These are phyloP conservation scores for Ophiocytium majus DNA, from an alignment of 352 stramenopile species.

Conservation along the genomic window DNA sequence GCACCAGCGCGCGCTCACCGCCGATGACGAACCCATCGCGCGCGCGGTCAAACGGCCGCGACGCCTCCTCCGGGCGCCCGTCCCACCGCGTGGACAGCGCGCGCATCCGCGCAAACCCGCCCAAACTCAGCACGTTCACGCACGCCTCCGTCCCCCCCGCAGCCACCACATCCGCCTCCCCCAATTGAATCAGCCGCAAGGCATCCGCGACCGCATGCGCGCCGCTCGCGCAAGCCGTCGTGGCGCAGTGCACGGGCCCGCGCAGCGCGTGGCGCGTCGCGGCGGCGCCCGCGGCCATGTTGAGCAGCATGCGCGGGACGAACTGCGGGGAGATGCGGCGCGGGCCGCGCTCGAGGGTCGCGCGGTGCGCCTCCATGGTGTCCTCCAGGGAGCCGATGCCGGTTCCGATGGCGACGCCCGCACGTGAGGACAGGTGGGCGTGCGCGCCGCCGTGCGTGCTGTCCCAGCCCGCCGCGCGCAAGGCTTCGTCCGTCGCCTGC, in stretches of 20 bases:
- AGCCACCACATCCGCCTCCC: slow-evolving; percentile 89
- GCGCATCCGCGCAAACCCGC: slow-evolving; percentile 89
- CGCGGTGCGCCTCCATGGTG: slow-evolving; percentile 32
- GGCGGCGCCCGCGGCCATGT: slow-evolving; percentile 83
- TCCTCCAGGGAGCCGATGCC: slow-evolving; percentile 55
- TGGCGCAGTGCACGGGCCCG: slow-evolving; percentile 81
- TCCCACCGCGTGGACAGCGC: slow-evolving; percentile 73
- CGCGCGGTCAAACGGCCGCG: slow-evolving; percentile 88
- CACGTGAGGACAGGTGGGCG: slow-evolving; percentile 24
- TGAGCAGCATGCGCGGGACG: slow-evolving; percentile 83
- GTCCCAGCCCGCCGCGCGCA: slow-evolving; percentile 35
- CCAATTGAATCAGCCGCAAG: slow-evolving; percentile 65
- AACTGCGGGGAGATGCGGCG: slow-evolving; percentile 86
- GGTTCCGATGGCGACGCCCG: slow-evolving; percentile 49
- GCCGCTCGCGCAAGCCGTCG: slow-evolving; percentile 89
- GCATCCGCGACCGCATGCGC: slow-evolving; percentile 67
- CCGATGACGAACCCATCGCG: slow-evolving; percentile 95
- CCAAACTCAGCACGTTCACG: slow-evolving; percentile 86
- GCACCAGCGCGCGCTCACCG: no score
- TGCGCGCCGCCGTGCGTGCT: neutral
- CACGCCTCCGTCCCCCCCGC: slow-evolving; percentile 89
- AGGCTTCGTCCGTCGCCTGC: slow-evolving; percentile 42
- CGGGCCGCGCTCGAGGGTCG: slow-evolving; percentile 27
- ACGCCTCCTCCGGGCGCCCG: slow-evolving; percentile 63
- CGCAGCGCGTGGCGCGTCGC: slow-evolving; percentile 80